A percentile compares a stretch with the other conserved stretches of the same genome.
Conservation (phyloP, 306 rosid species). For the Vigna reflexopilosa region DNA sequence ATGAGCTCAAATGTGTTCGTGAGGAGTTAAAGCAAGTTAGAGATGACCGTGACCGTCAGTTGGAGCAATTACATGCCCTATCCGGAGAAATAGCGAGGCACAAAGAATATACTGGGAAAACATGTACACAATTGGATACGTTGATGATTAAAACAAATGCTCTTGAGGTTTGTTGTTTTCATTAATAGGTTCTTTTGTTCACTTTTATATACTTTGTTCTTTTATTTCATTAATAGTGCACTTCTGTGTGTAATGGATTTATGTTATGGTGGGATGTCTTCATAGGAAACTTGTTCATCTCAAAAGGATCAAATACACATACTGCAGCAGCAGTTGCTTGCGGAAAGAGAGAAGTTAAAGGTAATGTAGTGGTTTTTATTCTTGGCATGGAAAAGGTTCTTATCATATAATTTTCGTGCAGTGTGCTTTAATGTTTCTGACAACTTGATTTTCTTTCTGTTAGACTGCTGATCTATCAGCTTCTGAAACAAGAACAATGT, state of each 20-base stretch:
- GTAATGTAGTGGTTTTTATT: slow-evolving; percentile 45
- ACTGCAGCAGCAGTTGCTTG: slow-evolving; percentile 59
- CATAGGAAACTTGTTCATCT: slow-evolving; percentile 77
- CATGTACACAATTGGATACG: slow-evolving; percentile 64
- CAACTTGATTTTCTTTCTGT: slow-evolving; percentile 26
- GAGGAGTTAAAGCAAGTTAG: slow-evolving; percentile 80
- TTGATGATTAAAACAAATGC: slow-evolving; percentile 65
- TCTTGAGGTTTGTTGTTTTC: slow-evolving; percentile 63
- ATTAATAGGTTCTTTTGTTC: not conserved
- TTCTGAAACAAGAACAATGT: slow-evolving; percentile 61
- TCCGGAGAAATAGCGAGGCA: slow-evolving; percentile 60
- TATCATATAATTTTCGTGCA: not conserved
- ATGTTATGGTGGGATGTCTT: slow-evolving; percentile 32
- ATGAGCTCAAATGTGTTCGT: slow-evolving; percentile 70
- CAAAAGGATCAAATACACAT: slow-evolving; percentile 66
- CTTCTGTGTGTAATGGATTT: slow-evolving; percentile 10
- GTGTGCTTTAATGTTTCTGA: slow-evolving; percentile 4
- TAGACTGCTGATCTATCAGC: slow-evolving; percentile 72
- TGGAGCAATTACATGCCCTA: slow-evolving; percentile 58
- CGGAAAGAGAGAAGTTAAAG: slow-evolving; percentile 77
- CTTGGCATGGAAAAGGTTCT: slow-evolving; percentile 22
- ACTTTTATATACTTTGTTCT: not conserved
- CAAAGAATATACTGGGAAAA: slow-evolving; percentile 55
- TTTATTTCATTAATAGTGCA: not conserved
- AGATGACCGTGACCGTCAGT: slow-evolving; percentile 81